These are phyloP conservation scores for Hericium rajendrae DNA, from an alignment of 768 basidiomycete genomes.

Conservation along the genomic window DNA sequence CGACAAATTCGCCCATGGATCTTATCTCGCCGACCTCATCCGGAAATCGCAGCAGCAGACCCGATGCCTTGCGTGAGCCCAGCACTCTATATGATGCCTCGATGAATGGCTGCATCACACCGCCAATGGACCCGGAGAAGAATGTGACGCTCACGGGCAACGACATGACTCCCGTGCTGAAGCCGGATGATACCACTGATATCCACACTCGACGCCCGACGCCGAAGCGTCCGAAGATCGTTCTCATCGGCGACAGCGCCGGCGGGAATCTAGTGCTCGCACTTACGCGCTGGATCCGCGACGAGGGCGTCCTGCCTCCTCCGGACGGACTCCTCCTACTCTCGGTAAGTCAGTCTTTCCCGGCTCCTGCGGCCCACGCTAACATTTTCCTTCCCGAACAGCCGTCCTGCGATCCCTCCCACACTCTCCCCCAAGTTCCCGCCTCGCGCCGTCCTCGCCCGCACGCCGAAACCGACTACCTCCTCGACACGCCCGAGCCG, in stretches of 20 bases:
- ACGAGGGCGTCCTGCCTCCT: conserved; percentile 34
- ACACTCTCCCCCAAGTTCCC: conserved; percentile 37
- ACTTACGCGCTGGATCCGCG: conserved; percentile 43
- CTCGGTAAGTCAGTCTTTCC: conserved; percentile 40
- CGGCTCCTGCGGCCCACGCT: conserved; percentile 33
- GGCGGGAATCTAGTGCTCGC: conserved; percentile 45
- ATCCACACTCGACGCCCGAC: background rate
- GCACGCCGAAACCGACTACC: conserved; percentile 38
- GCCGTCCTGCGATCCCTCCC: conserved; percentile 25
- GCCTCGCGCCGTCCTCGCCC: conserved; percentile 42
- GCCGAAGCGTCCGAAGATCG: conserved; percentile 21
- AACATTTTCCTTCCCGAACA: conserved; percentile 31
- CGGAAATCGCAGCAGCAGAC: background rate
- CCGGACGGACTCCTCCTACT: conserved; percentile 39
- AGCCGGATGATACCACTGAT: background rate
- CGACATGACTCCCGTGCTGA: background rate
- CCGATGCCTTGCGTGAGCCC: background rate
- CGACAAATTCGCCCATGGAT: background rate
- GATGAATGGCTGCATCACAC: background rate
- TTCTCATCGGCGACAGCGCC: conserved; percentile 46
- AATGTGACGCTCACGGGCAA: background rate
- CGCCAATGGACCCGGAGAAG: background rate
- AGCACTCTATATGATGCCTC: background rate
- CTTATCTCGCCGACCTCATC: background rate
- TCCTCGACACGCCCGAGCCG: conserved; percentile 44